Evolutionary conservation across 2,329 filamentous ascomycete genomes (phyloP).

Genomic region (Aspergillus sp.): DNA sequence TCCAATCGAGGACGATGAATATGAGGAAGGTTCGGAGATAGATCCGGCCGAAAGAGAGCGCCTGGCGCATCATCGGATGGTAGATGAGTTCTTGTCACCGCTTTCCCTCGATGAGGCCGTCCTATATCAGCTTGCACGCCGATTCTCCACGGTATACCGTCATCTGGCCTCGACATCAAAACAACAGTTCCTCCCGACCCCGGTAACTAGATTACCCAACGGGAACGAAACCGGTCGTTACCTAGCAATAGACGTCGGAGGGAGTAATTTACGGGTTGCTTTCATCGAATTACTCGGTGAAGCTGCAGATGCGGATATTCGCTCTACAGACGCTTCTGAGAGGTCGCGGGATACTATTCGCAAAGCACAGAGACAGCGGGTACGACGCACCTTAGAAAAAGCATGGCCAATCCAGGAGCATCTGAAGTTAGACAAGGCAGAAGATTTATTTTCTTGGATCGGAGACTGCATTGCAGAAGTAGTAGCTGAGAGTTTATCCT

Average conservation of each 20-base stretch:
- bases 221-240: slow-evolving; percentile 50
- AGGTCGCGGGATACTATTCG: slow-evolving; percentile 38
- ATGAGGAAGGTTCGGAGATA: slow-evolving; percentile 21
- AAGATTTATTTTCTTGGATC: slow-evolving; percentile 75
- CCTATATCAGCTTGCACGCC: slow-evolving; percentile 40
- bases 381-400: slow-evolving; percentile 42
- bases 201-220: slow-evolving; percentile 41
- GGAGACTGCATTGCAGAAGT: slow-evolving; percentile 69
- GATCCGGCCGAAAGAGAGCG: slow-evolving; percentile 23
- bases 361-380: slow-evolving; percentile 42
- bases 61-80: slow-evolving; percentile 25
- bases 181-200: slow-evolving; percentile 43
- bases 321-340: slow-evolving; percentile 26
- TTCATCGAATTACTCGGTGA: slow-evolving; percentile 49
- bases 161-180: slow-evolving; percentile 40
- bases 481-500: slow-evolving; percentile 48
- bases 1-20: slow-evolving; percentile 27
- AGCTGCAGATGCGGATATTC: slow-evolving; percentile 29
- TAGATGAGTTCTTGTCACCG: slow-evolving; percentile 37
- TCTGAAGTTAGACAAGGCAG: slow-evolving; percentile 59
- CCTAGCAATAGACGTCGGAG: slow-evolving; percentile 52
- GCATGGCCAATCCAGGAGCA: slow-evolving; percentile 51
- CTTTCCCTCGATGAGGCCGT: slow-evolving; percentile 35
- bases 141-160: slow-evolving; percentile 40
- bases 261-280: slow-evolving; percentile 50